Conservation (phyloP, 495 filamentous ascomycete genomes). For the Mycothermus thermophilus region DNA sequence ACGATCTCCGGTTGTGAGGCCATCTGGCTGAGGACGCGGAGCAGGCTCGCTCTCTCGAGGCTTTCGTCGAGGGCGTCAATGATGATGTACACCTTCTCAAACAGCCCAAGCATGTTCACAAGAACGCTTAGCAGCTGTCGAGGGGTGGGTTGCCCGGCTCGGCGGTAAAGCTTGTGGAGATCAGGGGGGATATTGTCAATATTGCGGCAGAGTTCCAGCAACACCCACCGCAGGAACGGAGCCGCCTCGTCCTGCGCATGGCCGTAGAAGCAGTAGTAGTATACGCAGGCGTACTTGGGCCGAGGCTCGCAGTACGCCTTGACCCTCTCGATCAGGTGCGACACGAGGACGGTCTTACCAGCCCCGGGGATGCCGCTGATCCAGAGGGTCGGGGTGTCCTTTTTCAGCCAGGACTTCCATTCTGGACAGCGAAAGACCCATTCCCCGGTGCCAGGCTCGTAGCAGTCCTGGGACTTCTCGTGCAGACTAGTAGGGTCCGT, state of each 20-base stretch:
- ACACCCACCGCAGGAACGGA: constrained; percentile 16
- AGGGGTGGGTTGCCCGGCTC: constrained; percentile 1
- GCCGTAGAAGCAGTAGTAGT: constrained; percentile 28
- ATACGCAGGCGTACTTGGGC: constrained; percentile 9
- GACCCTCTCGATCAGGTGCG: constrained; percentile 16
- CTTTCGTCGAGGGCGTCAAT: constrained; percentile 28
- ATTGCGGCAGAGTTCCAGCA: constrained; percentile 21
- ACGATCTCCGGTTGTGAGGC: constrained; percentile 17
- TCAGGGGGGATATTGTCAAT: constrained; percentile 7
- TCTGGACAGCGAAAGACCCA: constrained; percentile 17
- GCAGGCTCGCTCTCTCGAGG: constrained; percentile 7
- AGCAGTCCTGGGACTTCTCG: constrained; percentile 4
- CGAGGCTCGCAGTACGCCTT: not conserved
- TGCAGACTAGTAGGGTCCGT: constrained; percentile 11
- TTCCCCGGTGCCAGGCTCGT: constrained; percentile 14
- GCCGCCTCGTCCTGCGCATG: constrained; percentile 21
- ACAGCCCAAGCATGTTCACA: constrained; percentile 1
- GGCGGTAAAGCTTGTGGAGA: constrained; percentile 6
- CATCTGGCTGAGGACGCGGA: constrained; percentile 13
- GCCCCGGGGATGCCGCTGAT: constrained; percentile 30
- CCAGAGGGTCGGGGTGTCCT: constrained; percentile 18
- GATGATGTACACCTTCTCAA: constrained; percentile 14
- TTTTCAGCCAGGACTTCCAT: constrained; percentile 16
- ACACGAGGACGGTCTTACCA: constrained; percentile 28
- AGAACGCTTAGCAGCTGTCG: constrained; percentile 4